Base-by-base conservation (phyloP, 371 early-diverging fungal species). In the Mortierella polycephala region DNA sequence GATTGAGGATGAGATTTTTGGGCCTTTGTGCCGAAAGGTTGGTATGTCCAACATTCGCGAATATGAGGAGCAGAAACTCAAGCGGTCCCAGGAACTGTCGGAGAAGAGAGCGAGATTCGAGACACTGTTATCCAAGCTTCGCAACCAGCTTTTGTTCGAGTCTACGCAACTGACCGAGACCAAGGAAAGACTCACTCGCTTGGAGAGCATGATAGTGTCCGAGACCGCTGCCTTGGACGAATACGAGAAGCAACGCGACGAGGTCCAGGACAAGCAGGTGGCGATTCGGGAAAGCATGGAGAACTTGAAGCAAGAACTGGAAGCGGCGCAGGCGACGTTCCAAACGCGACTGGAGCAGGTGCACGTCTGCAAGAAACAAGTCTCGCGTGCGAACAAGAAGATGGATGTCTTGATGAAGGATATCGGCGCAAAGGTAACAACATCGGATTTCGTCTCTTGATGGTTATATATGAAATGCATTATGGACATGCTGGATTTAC, bases 1-100 rank as follows among this genome's bases (percentile, higher is more conserved):
- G 8, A 87, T 92, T 9, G 95, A 96, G 62, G 91, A 92, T 58
- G 75, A 85, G 30, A 76, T 93, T 5, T 99, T 97, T 84, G 87
- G 85, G 0, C 84, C 85, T 0, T 95, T 99, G 65, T 97, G 98
- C 81, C 55, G 60, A 16, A 70, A 77, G 6, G 88, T 94, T 44
- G 86, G 88, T 5, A 88, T 97, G 1, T 60, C 79, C 16, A 92
- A 89, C 65, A 91, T 98, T 57, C 91, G 95, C 9, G 97, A 95
- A 62, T 97, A 94, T 74, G 94, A 98, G 82, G 88, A 88, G 45
- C 82, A 88, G 21, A 91, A 91, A 45, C 85, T 93, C 14, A 86
- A 89, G 20, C 71, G 90, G 3, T 83, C 92, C 12, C 90, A 92
- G 68, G 93, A 95, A 62, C 82, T 86, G 1, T 86, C 87, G 14